Conservation (phyloP, 139 green algal species). For the Zygnema circumcarinatum region DNA sequence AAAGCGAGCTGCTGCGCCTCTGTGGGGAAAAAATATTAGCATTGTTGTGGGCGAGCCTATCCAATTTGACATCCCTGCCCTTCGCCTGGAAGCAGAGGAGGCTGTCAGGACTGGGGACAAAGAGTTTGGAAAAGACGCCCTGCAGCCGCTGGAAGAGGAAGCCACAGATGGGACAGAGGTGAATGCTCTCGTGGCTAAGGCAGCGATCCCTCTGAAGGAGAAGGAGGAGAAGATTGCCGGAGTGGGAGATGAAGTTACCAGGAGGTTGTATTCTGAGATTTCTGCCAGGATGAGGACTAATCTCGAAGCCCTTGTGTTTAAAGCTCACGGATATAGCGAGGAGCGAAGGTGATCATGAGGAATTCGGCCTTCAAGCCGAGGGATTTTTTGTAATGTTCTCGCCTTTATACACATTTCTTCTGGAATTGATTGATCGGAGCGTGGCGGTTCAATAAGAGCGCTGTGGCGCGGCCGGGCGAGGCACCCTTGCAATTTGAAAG, state of each 20-base stretch:
- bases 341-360: too few relatives aligned
- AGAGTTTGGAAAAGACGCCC: background rate
- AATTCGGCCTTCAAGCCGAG: too few relatives aligned
- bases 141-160: background rate
- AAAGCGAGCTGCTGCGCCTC: background rate
- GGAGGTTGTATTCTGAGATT: slow-evolving; percentile 4
- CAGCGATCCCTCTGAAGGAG: background rate
- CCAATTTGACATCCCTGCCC: slow-evolving; percentile 11
- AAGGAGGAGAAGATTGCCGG: background rate
- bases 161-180: background rate
- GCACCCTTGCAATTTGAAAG: too few relatives aligned
- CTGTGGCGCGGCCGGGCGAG: too few relatives aligned
- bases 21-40: background rate
- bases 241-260: slow-evolving; percentile 4
- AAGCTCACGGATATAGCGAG: slow-evolving; percentile 1
- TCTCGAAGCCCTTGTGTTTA: background rate
- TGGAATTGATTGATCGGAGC: too few relatives aligned
- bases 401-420: too few relatives aligned
- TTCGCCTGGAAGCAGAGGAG: background rate
- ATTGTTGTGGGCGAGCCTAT: slow-evolving; percentile 43
- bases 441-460: too few relatives aligned
- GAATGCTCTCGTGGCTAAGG: background rate
- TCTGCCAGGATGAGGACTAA: background rate
- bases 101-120: background rate
- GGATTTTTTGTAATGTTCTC: too few relatives aligned